A percentile compares a stretch with the other conserved stretches of the same genome.
Evolutionary conservation across 2,329 filamentous ascomycete species (phyloP).

Genomic region (Triangularia setosa): DNA sequence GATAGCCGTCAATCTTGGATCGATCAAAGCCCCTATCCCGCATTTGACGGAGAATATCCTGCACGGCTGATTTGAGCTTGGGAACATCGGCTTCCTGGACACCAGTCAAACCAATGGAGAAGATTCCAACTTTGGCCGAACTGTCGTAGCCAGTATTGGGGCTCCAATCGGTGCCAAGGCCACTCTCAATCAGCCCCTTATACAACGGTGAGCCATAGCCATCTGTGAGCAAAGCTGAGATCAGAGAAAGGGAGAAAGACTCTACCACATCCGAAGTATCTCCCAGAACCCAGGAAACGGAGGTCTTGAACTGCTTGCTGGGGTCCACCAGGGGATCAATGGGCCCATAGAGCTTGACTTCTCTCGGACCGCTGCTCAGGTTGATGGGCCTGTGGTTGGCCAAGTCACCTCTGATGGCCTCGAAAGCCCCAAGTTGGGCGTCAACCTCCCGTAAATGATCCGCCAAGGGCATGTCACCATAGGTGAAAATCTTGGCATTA

Average conservation of each 20-base stretch:
- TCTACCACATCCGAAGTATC: slow-evolving; percentile 80
- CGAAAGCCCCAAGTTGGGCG: slow-evolving; percentile 68
- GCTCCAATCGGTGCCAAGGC: slow-evolving; percentile 87
- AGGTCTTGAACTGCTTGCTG: slow-evolving; percentile 90
- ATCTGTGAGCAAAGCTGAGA: slow-evolving; percentile 82
- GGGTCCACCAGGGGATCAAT: slow-evolving; percentile 80
- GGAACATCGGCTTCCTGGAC: slow-evolving; percentile 75
- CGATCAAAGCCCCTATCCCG: slow-evolving; percentile 77
- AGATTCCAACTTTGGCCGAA: slow-evolving; percentile 72
- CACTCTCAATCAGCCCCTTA: slow-evolving; percentile 80
- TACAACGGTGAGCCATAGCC: slow-evolving; percentile 95
- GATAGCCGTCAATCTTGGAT: slow-evolving; percentile 85
- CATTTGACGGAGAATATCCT: slow-evolving; percentile 66
- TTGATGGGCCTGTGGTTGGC: slow-evolving; percentile 74
- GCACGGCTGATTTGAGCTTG: slow-evolving; percentile 70
- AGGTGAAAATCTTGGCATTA: slow-evolving; percentile 93
- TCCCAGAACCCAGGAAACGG: slow-evolving; percentile 86
- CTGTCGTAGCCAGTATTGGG: slow-evolving; percentile 91
- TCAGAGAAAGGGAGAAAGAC: slow-evolving; percentile 77
- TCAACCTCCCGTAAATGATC: slow-evolving; percentile 80
- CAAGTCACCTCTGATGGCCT: slow-evolving; percentile 63
- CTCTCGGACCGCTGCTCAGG: slow-evolving; percentile 61
- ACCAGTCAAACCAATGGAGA: slow-evolving; percentile 89
- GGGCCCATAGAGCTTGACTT: slow-evolving; percentile 72
- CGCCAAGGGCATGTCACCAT: slow-evolving; percentile 83